Evolutionary conservation across 164 flowering plant genomes (phyloP).

Genomic region (Nymphaea thermarum): DNA sequence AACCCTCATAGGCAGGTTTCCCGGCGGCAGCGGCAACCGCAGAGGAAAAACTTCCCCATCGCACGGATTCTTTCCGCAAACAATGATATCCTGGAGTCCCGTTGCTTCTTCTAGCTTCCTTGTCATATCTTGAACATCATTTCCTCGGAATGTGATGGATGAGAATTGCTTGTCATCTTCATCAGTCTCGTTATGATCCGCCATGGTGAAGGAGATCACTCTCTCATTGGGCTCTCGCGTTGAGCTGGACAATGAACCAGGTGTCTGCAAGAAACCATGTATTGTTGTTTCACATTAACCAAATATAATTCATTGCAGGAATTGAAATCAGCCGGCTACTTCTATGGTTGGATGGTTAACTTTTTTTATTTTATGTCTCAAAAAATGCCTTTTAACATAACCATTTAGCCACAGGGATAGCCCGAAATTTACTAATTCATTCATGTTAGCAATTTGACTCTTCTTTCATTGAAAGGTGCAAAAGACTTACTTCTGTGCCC

Average conservation of each 20-base stretch:
- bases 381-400: too few relatives aligned
- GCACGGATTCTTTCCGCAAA: neutral
- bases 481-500: neutral
- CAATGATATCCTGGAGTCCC: neutral
- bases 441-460: too few relatives aligned
- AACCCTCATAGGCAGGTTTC: neutral
- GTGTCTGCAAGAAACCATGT: neutral
- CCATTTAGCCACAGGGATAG: too few relatives aligned
- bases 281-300: too few relatives aligned
- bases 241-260: neutral
- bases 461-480: neutral
- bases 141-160: neutral
- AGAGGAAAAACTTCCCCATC: neutral
- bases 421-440: too few relatives aligned
- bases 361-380: too few relatives aligned
- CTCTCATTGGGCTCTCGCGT: neutral
- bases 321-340: too few relatives aligned
- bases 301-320: too few relatives aligned
- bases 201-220: neutral
- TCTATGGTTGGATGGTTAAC: too few relatives aligned
- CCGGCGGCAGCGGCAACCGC: neutral
- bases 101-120: neutral
- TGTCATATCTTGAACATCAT: neutral
- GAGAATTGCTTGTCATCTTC: neutral
- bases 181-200: neutral